Evolutionary conservation across 768 basidiomycete genomes (phyloP).

Genomic region (Macrolepiota albuminosa): DNA sequence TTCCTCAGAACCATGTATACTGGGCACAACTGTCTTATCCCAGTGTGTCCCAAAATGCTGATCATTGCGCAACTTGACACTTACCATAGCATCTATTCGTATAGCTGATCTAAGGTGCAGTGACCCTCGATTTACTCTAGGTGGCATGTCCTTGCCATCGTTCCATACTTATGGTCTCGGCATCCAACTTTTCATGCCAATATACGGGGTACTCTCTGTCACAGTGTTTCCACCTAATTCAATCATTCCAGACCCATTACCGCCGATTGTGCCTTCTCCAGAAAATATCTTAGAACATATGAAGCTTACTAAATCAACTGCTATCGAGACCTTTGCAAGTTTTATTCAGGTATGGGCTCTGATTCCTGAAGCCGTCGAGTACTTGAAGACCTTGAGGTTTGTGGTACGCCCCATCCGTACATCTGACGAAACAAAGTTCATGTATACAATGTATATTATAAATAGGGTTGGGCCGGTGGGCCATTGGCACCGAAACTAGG

Average conservation of each 20-base stretch:
- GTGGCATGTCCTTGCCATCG: constrained; percentile 25
- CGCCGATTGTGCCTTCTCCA: constrained; percentile 11
- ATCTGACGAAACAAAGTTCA: neutral
- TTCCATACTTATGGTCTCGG: constrained; percentile 33
- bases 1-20: constrained; percentile 28
- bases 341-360: constrained; percentile 35
- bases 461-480: constrained; percentile 13
- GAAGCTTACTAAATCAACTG: constrained; percentile 21
- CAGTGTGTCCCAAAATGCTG: neutral
- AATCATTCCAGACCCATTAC: constrained; percentile 15
- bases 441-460: neutral
- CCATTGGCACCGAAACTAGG: constrained; percentile 9
- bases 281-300: constrained; percentile 34
- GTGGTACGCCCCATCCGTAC: constrained; percentile 1
- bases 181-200: constrained; percentile 25
- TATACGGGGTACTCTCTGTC: constrained; percentile 12
- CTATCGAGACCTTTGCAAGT: constrained; percentile 31
- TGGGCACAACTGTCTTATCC: constrained; percentile 24
- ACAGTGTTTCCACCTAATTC: neutral
- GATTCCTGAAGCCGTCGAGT: constrained; percentile 18
- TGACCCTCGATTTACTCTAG: constrained; percentile 18
- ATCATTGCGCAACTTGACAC: neutral
- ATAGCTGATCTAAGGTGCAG: constrained; percentile 3
- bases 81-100: neutral
- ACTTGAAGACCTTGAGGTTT: constrained; percentile 8